Base-by-base conservation (phyloP, 2,329 filamentous ascomycete genomes). In the Fonsecaea multimorphosa region DNA sequence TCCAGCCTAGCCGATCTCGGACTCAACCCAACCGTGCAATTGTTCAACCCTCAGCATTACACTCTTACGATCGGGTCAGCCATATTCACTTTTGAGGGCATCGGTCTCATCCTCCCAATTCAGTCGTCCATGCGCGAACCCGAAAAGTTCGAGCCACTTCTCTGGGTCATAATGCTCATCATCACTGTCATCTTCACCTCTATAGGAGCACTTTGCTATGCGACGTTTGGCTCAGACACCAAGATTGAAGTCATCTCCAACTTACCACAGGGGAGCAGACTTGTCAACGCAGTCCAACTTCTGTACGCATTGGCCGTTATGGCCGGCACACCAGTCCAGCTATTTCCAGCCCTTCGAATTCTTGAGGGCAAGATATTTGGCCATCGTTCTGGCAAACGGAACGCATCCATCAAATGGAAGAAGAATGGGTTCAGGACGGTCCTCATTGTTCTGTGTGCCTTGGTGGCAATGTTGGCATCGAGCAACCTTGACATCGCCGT, bases 81-180 rank as follows among this genome's bases (percentile, higher is more conserved):
- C 40, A 91, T 92, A 73, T 92, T 92, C 78, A 91, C 90, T 0
- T 92, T 91, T 71, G 90, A 92, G 74, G 90, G 90, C 55, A 92
- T 92, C 54, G 90, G 90, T 0, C 85, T 92, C 27, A 91, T 92
- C 68, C 80, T 92, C 8, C 90, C 90, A 0, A 92, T 92, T 61
- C 89, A 92, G 74, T 89, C 88, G 8, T 89, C 87, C 63, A 92
- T 92, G 90, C 86, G 85, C 72, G 81, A 87, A 64, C 90, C 90
- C 0, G 81, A 91, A 68, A 83, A 87, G 19, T 92, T 92, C 72
- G 83, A 86, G 71, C 81, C 81, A 63, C 82, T 92, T 2, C 84
- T 92, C 1, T 89, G 83, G 66, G 70, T 86, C 12, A 86, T 92
- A 76, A 92, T 92, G 89, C 74, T 88, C 66, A 82, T 92, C 76